These are phyloP conservation scores for Allantophomopsis lycopodina DNA, from an alignment of 2,329 filamentous ascomycete genomes.

Conservation along the genomic window DNA sequence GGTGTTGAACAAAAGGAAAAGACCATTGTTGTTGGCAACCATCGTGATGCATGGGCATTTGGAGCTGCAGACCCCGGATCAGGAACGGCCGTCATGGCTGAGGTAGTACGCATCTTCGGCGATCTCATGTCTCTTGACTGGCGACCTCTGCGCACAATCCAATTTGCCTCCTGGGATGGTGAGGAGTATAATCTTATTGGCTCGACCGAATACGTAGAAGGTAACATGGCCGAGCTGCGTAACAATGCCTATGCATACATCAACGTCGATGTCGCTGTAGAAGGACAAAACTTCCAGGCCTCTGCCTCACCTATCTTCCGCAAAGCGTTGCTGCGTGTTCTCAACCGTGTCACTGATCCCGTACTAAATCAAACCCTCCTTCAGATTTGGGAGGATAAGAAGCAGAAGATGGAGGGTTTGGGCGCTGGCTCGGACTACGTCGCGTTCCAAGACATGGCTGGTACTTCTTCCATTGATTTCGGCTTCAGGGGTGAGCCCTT, in stretches of 20 bases:
- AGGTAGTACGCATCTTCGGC: slow-evolving; percentile 75
- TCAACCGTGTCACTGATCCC: slow-evolving; percentile 65
- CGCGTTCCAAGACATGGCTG: slow-evolving; percentile 83
- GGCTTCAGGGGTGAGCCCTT: slow-evolving; percentile 55
- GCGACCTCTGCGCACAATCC: slow-evolving; percentile 85
- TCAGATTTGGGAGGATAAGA: slow-evolving; percentile 59
- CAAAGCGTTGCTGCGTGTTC: slow-evolving; percentile 55
- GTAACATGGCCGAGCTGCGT: slow-evolving; percentile 59
- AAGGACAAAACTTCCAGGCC: slow-evolving; percentile 61
- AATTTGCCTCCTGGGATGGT: slow-evolving; percentile 95
- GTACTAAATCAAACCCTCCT: slow-evolving; percentile 56
- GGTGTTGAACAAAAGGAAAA: slow-evolving; percentile 78
- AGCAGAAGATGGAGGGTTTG: slow-evolving; percentile 49
- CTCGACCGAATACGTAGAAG: slow-evolving; percentile 90
- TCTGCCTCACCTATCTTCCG: slow-evolving; percentile 71
- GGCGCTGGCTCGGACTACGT: slow-evolving; percentile 73
- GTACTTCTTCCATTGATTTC: slow-evolving; percentile 77
- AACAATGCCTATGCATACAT: slow-evolving; percentile 73
- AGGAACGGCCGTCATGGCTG: slow-evolving; percentile 82
- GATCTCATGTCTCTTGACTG: slow-evolving; percentile 66
- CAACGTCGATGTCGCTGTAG: slow-evolving; percentile 77
- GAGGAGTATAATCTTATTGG: slow-evolving; percentile 89
- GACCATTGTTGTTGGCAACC: slow-evolving; percentile 81
- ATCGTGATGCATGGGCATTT: slow-evolving; percentile 85
- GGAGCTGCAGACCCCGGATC: slow-evolving; percentile 77